Evolutionary conservation across 176 grass and related monocot species (phyloP), one percentile per base, ranked within the genome.

Genomic region (Oryza rufipogon): DNA sequence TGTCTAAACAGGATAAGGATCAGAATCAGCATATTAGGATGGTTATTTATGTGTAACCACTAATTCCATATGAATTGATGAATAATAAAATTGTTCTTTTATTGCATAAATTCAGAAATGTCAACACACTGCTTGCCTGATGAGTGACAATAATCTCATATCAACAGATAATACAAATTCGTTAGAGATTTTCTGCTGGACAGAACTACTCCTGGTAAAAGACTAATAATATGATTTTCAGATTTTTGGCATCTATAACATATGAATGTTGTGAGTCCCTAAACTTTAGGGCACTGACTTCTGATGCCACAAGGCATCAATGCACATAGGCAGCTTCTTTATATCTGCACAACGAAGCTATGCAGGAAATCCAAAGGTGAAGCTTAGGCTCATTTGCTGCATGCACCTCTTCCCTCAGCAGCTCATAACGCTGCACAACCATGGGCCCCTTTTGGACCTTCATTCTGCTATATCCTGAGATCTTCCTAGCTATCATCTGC

Each of bases 401-500:
- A 68, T 51, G 61, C 36, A 14, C 75, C 52, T 83, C 28, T 90
- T 86, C 36, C 68, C 61, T 69, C 48, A 75, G 73, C 11, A 49
- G 66, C 79, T 83, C 68, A 78, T 71, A 76, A 33, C 56, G 49
- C 75, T 83, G 74, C 70, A 72, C 58, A 74, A 64, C 84, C 69
- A 90, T 90, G 88, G 68, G 15, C 48, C 79, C 51, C 63, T 78
- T 87, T 15, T 64, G 74, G 80, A 83, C 30, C 48, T 70, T 75
- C 51, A 12, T 90, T 68, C 68, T 33, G 9, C 79, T 69, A 68
- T 94, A 92, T 66, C 90, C 90, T 14, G 92, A 97, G 20, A 23
- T 88, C 19, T 80, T 91, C 68, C 15, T 97, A 58, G 73, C 92
- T 44, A 20, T 83, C 3, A 51, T 84, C 51, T 93, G 77, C 88